A percentile compares a stretch with the other conserved stretches of the same genome.
Evolutionary conservation across 352 stramenopile genomes (phyloP).

Genomic region (Peronospora belbahrii): DNA sequence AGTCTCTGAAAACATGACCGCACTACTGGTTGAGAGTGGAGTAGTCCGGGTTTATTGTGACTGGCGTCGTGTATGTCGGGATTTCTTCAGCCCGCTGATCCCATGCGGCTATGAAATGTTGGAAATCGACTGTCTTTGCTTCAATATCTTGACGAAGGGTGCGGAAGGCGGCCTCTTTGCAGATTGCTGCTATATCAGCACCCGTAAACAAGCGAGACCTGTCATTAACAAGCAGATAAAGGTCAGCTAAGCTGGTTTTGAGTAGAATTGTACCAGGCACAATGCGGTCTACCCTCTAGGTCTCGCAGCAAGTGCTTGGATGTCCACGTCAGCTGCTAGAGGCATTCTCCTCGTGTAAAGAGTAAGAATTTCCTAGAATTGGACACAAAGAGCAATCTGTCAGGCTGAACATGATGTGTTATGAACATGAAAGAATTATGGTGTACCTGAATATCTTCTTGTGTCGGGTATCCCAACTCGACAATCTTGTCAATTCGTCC

Average conservation of each 20-base stretch:
- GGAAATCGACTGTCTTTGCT: conserved; percentile 22
- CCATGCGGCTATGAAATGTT: conserved; percentile 50
- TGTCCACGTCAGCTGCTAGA: conserved; percentile 44
- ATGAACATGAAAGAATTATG: background rate
- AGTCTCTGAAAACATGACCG: background rate
- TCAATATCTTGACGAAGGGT: conserved; percentile 59
- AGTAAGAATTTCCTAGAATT: conserved; percentile 51
- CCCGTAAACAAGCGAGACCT: conserved; percentile 42
- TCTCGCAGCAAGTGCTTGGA: conserved; percentile 32
- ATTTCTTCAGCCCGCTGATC: conserved; percentile 21
- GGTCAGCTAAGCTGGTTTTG: conserved; percentile 3
- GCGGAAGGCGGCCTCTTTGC: conserved; percentile 75
- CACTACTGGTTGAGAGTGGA: conserved; percentile 1
- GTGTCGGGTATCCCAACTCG: conserved; percentile 46
- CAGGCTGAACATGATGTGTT: background rate
- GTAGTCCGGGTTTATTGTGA: conserved; percentile 4
- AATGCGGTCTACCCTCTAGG: conserved; percentile 27
- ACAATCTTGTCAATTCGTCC: conserved; percentile 74
- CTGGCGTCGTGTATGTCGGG: conserved; percentile 8
- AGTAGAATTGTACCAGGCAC: background rate
- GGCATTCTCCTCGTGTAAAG: conserved; percentile 68
- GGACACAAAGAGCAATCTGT: conserved; percentile 3
- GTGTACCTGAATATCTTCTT: conserved; percentile 37
- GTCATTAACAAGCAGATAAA: conserved; percentile 1
- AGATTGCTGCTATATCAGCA: conserved; percentile 58